These are phyloP conservation scores for Podospora pseudocomata DNA, from an alignment of 495 filamentous ascomycete species.

Conservation along the genomic window DNA sequence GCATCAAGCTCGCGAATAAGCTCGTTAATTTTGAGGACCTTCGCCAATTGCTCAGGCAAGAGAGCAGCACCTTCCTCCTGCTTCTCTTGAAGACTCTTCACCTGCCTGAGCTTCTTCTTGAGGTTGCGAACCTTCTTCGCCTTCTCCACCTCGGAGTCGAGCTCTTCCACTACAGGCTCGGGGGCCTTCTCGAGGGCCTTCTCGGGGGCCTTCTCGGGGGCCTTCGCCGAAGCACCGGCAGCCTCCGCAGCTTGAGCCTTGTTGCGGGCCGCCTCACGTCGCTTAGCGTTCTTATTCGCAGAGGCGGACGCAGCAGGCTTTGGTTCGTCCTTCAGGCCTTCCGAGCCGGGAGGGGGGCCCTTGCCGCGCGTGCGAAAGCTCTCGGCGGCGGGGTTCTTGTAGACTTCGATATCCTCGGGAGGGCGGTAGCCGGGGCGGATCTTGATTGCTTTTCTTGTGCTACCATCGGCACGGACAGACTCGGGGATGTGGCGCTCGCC, in stretches of 20 bases:
- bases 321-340: conserved; percentile 52
- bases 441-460: conserved; percentile 83
- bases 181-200: conserved; percentile 22
- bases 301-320: conserved; percentile 44
- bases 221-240: conserved; percentile 35
- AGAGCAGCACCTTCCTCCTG: conserved; percentile 80
- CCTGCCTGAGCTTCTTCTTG: conserved; percentile 95
- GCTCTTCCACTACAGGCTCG: conserved; percentile 27
- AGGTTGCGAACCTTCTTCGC: conserved; percentile 91
- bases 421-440: conserved; percentile 91
- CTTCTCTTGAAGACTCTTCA: conserved; percentile 83
- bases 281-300: conserved; percentile 90
- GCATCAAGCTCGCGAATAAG: conserved; percentile 82
- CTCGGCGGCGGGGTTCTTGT: conserved; percentile 88
- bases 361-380: conserved; percentile 77
- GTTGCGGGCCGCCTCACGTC: conserved; percentile 75
- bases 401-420: conserved; percentile 93
- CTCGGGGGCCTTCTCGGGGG: conserved; percentile 26
- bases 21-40: conserved; percentile 95
- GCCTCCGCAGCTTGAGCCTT: conserved; percentile 65
- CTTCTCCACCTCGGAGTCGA: conserved; percentile 70
- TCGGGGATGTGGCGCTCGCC: conserved; percentile 88
- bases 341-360: conserved; percentile 74
- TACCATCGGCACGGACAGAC: conserved; percentile 81
- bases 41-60: conserved; percentile 92